phyloP scores from a whole-genome alignment of 352 stramenopile genomes.

The Thraustotheca clavata region DNA sequence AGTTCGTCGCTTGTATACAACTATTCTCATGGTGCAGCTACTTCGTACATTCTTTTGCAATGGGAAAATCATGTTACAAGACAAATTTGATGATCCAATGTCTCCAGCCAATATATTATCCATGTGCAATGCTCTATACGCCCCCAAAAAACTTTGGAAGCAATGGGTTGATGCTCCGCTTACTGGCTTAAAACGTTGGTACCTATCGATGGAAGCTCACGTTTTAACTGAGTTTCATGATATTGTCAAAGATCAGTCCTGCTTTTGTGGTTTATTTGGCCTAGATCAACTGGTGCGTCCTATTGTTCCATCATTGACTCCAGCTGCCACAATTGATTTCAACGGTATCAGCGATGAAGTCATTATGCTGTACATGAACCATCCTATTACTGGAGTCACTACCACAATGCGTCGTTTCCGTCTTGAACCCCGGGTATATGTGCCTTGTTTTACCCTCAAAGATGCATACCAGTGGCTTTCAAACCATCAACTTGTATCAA shows the following conservation, averaged over 20 bases:
- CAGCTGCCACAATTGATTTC: not conserved
- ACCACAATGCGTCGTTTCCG: conserved; percentile 51
- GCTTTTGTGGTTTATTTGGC: conserved; percentile 63
- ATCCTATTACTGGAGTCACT: conserved; percentile 36
- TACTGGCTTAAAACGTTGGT: conserved; percentile 65
- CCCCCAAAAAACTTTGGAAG: conserved; percentile 69
- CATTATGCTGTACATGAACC: conserved; percentile 58
- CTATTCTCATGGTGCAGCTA: conserved; percentile 76
- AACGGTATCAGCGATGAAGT: conserved; percentile 51
- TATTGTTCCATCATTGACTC: not conserved
- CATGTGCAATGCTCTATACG: conserved; percentile 71
- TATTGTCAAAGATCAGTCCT: conserved; percentile 57
- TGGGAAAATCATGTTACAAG: conserved; percentile 48
- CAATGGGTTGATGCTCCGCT: conserved; percentile 46
- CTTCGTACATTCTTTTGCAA: conserved; percentile 61
- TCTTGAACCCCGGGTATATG: conserved; percentile 56
- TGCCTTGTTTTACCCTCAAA: conserved; percentile 63
- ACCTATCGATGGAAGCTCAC: conserved; percentile 74
- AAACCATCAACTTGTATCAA: conserved; percentile 36
- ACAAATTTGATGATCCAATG: conserved; percentile 26
- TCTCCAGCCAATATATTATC: conserved; percentile 38
- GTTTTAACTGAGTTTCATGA: conserved; percentile 73
- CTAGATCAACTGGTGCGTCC: conserved; percentile 31
- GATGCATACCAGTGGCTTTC: conserved; percentile 63
- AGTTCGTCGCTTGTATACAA: conserved; percentile 73